A percentile compares a stretch with the other conserved stretches of the same genome.
Evolutionary conservation across 2,329 filamentous ascomycete genomes (phyloP).

Genomic region (Diaporthe ampelina): DNA sequence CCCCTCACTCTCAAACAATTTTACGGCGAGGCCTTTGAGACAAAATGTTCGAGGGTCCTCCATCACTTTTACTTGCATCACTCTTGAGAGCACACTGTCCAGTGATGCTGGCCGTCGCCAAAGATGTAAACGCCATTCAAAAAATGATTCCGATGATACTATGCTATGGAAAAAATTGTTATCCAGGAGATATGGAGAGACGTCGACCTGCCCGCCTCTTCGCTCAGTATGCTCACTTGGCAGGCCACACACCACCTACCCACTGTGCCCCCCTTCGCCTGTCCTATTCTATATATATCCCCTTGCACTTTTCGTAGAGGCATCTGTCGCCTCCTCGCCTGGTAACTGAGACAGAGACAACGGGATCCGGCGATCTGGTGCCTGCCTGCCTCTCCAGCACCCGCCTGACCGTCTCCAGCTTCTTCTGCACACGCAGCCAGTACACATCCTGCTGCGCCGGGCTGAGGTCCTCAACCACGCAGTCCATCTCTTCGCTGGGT

Average conservation of each 20-base stretch:
- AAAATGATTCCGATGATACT: slow-evolving; percentile 31
- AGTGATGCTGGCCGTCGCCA: not conserved
- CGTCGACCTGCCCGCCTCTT: slow-evolving; percentile 33
- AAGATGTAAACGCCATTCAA: not conserved
- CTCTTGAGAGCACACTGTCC: not conserved
- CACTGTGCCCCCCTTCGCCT: not conserved
- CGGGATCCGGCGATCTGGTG: not conserved
- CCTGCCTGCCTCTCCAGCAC: slow-evolving; percentile 21
- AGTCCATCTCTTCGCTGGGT: slow-evolving; percentile 6
- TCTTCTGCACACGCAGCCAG: slow-evolving; percentile 34
- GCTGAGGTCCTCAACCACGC: slow-evolving; percentile 29
- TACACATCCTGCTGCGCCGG: slow-evolving; percentile 26
- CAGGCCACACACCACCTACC: not conserved
- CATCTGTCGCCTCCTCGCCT: not conserved
- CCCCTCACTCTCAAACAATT: not conserved
- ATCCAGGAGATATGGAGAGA: slow-evolving; percentile 31
- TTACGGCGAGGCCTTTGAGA: not conserved
- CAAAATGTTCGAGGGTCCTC: not conserved
- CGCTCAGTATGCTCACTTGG: slow-evolving; percentile 1
- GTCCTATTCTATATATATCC: not conserved
- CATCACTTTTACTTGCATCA: not conserved
- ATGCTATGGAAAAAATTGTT: slow-evolving; percentile 37
- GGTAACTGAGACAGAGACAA: slow-evolving; percentile 10
- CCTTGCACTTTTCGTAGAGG: slow-evolving; percentile 3
- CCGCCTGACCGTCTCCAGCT: slow-evolving; percentile 27